A percentile compares a stretch with the other conserved stretches of the same genome.
Conservation (phyloP, 495 filamentous ascomycete species). For the Immersiella caudata region DNA sequence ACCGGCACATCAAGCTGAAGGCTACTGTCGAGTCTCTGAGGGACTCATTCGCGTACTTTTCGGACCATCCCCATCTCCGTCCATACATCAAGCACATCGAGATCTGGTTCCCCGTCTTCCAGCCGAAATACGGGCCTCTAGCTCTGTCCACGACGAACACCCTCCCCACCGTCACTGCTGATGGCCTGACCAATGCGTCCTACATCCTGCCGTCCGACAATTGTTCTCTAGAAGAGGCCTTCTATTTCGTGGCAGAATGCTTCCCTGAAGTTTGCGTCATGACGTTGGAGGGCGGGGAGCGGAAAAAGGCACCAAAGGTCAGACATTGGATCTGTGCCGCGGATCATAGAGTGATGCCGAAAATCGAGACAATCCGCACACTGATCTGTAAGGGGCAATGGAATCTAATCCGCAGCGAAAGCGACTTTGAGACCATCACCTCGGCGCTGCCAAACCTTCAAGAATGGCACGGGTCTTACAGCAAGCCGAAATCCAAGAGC, state of each 20-base stretch:
- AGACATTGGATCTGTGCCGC: slow-evolving; percentile 53
- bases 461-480: slow-evolving; percentile 74
- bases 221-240: slow-evolving; percentile 68
- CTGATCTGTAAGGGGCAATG: slow-evolving; percentile 74
- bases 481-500: slow-evolving; percentile 67
- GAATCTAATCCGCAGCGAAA: slow-evolving; percentile 69
- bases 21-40: slow-evolving; percentile 62
- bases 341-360: slow-evolving; percentile 34
- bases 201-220: slow-evolving; percentile 63
- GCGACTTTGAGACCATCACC: slow-evolving; percentile 63
- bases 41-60: slow-evolving; percentile 61
- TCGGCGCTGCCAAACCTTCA: slow-evolving; percentile 63
- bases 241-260: slow-evolving; percentile 57
- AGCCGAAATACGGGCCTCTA: slow-evolving; percentile 48
- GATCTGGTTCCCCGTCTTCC: slow-evolving; percentile 74
- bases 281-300: slow-evolving; percentile 76
- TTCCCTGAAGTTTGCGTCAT: slow-evolving; percentile 65
- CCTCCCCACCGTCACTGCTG: slow-evolving; percentile 50
- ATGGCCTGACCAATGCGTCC: slow-evolving; percentile 53
- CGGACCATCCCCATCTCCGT: slow-evolving; percentile 58
- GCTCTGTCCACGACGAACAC: slow-evolving; percentile 47
- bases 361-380: slow-evolving; percentile 50
- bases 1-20: slow-evolving; percentile 74
- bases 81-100: slow-evolving; percentile 70
- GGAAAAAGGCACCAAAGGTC: slow-evolving; percentile 68